A percentile compares a stretch with the other conserved stretches of the same genome.
Conservation (phyloP, 257 asterid genomes). For the Fraxinus cuspidata region DNA sequence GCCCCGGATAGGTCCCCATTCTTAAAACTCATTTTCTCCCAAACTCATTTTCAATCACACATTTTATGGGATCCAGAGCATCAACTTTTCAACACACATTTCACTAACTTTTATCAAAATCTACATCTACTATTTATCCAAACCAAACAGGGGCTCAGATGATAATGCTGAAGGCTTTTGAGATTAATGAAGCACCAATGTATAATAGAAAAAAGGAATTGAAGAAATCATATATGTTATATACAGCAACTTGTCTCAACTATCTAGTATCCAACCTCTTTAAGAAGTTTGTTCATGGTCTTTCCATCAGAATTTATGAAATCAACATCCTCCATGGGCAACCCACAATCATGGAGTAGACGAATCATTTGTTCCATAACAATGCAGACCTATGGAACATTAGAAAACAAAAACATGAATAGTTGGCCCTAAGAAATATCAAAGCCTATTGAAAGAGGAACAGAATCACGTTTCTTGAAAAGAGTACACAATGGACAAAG, state of each 20-base stretch:
- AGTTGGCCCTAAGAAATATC: neutral
- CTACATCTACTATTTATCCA: too few species aligned
- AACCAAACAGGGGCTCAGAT: neutral
- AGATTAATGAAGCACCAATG: neutral
- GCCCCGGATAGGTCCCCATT: too few species aligned
- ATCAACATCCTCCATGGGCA: conserved; percentile 83
- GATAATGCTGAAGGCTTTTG: neutral
- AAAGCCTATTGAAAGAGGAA: neutral
- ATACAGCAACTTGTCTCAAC: conserved; percentile 11
- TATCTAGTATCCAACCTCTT: conserved; percentile 62
- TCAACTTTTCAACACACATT: too few species aligned
- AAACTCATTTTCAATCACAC: too few species aligned
- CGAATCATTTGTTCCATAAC: conserved; percentile 97
- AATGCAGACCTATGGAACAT: conserved; percentile 60
- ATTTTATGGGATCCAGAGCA: too few species aligned
- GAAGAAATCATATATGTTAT: neutral
- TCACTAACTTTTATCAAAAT: too few species aligned
- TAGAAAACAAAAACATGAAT: neutral
- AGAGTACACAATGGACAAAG: neutral
- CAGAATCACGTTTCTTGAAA: neutral
- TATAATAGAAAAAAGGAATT: neutral
- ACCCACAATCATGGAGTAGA: conserved; percentile 87
- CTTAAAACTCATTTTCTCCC: too few species aligned
- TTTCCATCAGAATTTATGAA: conserved; percentile 88
- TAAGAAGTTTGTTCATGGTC: conserved; percentile 79